A percentile compares a stretch with the other conserved stretches of the same genome.
Evolutionary conservation across 176 grass and related monocot genomes (phyloP).

Genomic region (Stipa capillata): DNA sequence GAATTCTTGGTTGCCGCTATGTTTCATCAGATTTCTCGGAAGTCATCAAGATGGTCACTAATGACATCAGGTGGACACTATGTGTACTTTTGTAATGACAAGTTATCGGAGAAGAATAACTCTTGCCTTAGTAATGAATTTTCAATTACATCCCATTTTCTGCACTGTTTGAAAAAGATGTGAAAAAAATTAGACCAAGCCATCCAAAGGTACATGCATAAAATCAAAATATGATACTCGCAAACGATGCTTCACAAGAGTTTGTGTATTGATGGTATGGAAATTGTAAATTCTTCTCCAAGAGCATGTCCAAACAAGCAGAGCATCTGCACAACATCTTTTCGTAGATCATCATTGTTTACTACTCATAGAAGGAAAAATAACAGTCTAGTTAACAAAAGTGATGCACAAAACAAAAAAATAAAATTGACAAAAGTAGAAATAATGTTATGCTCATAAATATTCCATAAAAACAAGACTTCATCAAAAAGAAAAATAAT

Average conservation of each 20-base stretch:
- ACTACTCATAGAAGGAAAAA: constrained; percentile 35
- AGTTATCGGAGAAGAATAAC: constrained; percentile 47
- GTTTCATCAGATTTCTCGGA: constrained; percentile 59
- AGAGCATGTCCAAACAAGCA: constrained; percentile 81
- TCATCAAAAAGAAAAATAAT: no score
- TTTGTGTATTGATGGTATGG: constrained; percentile 68
- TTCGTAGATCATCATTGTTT: constrained; percentile 76
- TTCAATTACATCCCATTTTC: constrained; percentile 73
- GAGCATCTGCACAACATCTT: constrained; percentile 65
- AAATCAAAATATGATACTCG: constrained; percentile 36
- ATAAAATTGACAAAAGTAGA: not conserved
- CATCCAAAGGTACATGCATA: not conserved
- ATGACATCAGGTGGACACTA: constrained; percentile 49
- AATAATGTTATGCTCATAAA: not conserved
- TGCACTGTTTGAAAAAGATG: constrained; percentile 49
- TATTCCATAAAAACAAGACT: not conserved
- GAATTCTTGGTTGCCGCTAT: constrained; percentile 47
- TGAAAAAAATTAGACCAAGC: not conserved
- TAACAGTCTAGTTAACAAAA: not conserved
- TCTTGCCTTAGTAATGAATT: constrained; percentile 47
- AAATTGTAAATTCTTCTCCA: constrained; percentile 79
- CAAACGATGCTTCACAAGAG: constrained; percentile 76
- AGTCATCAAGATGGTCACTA: constrained; percentile 68
- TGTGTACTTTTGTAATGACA: constrained; percentile 59
- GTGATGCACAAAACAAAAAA: not conserved